Conservation (phyloP, 2,329 filamentous ascomycete genomes). For the Talaromyces sp. region DNA sequence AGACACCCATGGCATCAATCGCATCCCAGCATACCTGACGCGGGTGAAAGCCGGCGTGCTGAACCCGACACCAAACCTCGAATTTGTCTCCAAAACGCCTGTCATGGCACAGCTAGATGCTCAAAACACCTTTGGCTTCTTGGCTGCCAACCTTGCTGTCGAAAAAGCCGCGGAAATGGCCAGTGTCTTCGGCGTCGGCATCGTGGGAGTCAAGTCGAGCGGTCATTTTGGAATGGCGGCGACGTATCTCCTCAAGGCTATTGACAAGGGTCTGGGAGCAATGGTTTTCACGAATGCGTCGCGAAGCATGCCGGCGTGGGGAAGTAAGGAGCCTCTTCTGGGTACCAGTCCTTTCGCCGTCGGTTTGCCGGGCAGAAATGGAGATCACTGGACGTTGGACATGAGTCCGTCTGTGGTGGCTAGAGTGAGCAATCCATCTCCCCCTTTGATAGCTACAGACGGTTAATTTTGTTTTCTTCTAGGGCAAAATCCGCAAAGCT, state of each 20-base stretch:
- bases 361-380: slow-evolving; percentile 2
- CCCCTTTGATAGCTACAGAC: background rate
- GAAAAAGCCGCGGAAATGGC: slow-evolving; percentile 14
- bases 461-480: background rate
- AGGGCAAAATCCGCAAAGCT: slow-evolving; percentile 21
- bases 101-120: slow-evolving; percentile 23
- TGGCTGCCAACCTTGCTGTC: slow-evolving; percentile 18
- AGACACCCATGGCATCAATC: slow-evolving; percentile 22
- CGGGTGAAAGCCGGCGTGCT: slow-evolving; percentile 18
- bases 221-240: slow-evolving; percentile 25
- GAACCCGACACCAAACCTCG: slow-evolving; percentile 13
- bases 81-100: slow-evolving; percentile 18
- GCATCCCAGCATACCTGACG: slow-evolving; percentile 17
- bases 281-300: slow-evolving; percentile 32
- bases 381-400: slow-evolving; percentile 16
- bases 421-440: background rate
- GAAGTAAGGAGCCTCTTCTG: slow-evolving; percentile 14
- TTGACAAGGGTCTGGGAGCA: slow-evolving; percentile 15
- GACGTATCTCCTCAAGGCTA: slow-evolving; percentile 18
- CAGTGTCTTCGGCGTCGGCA: slow-evolving; percentile 18
- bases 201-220: slow-evolving; percentile 18
- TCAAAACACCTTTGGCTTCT: slow-evolving; percentile 24
- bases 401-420: slow-evolving; percentile 20
- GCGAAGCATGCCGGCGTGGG: slow-evolving; percentile 28
- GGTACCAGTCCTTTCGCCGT: slow-evolving; percentile 13